Base-by-base conservation (phyloP, 495 filamentous ascomycete species). In the Penicillium macrosclerotiorum region DNA sequence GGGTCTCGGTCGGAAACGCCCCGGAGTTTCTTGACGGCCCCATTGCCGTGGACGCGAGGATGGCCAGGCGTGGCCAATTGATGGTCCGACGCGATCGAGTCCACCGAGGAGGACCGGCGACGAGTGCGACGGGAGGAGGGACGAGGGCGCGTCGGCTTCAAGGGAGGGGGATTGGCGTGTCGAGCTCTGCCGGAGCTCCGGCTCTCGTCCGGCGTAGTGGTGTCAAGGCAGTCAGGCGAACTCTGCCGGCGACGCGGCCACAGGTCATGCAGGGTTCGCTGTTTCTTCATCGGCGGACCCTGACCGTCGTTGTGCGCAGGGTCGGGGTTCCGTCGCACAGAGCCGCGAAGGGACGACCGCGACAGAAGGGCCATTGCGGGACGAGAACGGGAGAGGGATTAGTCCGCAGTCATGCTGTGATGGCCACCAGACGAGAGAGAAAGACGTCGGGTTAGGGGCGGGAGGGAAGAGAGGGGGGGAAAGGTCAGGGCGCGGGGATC, bases 211-310 rank as follows among this genome's bases (percentile, higher is more conserved):
- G 52, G 50, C 38, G 52, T 41, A 19, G 49, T 67, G 19, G 58
- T 61, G 35, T 70, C 67, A n/a, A 73, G 58, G 20, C 67, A 66
- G 40, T 71, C 69, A 5, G 69, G 65, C 20, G 65, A 69, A 49
- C 65, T 72, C 45, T n/a, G n/a, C n/a, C 52, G 61, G 54, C 58
- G 71, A 39, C 64, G 59, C 29, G 54, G 63, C 42, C 54, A 47
- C 14, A 50, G 35, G 29, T 59, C 39, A 9, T 49, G 51, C 29
- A 57, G 52, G 1, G 63, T 46, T 41, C 63, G 58, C 47, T 60
- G 58, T 29, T 58, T 62, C 48, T 69, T 70, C 20, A 60, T 34
- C 14, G 61, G 63, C 44, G 62, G 59, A 7, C 57, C 52, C 33
- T 29, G 55, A 44, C 42, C 35, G 39, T 58, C 53, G 38, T 57